These are phyloP conservation scores for Pisolithus marmoratus DNA, from an alignment of 768 basidiomycete species.

Conservation along the genomic window DNA sequence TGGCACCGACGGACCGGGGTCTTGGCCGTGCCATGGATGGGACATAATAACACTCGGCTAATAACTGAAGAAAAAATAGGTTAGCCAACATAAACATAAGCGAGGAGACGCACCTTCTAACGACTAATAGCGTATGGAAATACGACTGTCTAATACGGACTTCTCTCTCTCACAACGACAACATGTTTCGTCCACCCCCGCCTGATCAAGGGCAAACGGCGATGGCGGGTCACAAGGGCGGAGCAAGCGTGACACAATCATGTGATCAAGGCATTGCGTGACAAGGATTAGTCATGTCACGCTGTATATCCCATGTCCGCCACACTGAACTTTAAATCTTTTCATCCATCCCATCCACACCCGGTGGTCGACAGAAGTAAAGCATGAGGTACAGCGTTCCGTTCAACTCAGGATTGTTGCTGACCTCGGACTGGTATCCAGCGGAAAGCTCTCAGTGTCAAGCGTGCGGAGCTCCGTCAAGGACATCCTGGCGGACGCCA, in stretches of 20 bases:
- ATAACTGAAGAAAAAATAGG: not conserved
- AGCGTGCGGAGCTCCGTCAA: constrained; percentile 99
- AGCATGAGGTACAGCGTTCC: constrained; percentile 28
- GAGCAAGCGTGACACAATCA: constrained; percentile 22
- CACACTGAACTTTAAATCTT: constrained; percentile 27
- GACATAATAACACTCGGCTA: constrained; percentile 22
- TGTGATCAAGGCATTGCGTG: constrained; percentile 7
- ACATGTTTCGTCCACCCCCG: too few relatives aligned
- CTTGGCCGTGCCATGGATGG: constrained; percentile 16
- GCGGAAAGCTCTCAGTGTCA: constrained; percentile 93
- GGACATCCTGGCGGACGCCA: constrained; percentile 79
- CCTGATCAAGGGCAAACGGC: too few relatives aligned
- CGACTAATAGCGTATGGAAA: too few relatives aligned
- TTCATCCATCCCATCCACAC: constrained; percentile 12
- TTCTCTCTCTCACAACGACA: too few relatives aligned
- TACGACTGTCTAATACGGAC: too few relatives aligned
- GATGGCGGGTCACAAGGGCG: not conserved
- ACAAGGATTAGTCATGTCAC: constrained; percentile 26
- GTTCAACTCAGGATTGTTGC: not conserved
- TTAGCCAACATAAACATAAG: not conserved
- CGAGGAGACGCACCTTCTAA: not conserved
- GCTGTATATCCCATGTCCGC: constrained; percentile 27
- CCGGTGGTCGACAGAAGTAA: constrained; percentile 9
- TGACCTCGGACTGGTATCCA: constrained; percentile 14
- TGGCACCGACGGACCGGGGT: not conserved